Percentiles rank a stretch among this genome's conserved stretches.
Evolutionary conservation across 495 filamentous ascomycete genomes (phyloP).

Genomic region (Ramalina intermedia): DNA sequence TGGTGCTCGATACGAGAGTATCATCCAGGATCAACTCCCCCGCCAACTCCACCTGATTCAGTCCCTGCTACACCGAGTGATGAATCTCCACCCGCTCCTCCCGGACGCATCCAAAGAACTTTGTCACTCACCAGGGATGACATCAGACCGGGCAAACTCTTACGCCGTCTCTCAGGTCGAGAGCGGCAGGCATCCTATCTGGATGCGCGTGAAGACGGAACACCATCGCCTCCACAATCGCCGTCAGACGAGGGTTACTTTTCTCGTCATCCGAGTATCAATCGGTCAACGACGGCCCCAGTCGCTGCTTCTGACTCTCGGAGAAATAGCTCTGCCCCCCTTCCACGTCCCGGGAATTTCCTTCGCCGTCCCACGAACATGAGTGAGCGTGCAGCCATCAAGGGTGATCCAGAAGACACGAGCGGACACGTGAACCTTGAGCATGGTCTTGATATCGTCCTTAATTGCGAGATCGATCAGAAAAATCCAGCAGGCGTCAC

Average conservation of each 20-base stretch:
- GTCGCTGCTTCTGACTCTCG: not conserved
- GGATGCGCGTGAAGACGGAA: constrained; percentile 28
- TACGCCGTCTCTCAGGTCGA: constrained; percentile 38
- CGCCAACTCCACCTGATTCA: constrained; percentile 40
- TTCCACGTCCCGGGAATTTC: constrained; percentile 37
- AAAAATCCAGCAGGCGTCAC: constrained; percentile 82
- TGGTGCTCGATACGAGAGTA: constrained; percentile 84
- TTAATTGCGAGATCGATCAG: constrained; percentile 77
- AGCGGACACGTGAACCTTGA: constrained; percentile 45
- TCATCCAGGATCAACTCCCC: constrained; percentile 57
- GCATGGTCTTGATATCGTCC: constrained; percentile 64
- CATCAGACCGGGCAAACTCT: constrained; percentile 31
- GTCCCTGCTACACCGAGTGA: constrained; percentile 16
- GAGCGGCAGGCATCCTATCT: constrained; percentile 19
- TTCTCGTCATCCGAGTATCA: constrained; percentile 3
- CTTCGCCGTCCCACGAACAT: constrained; percentile 60
- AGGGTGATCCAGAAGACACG: constrained; percentile 20
- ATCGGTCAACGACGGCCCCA: constrained; percentile 8
- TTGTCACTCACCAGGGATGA: constrained; percentile 49
- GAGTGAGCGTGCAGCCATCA: constrained; percentile 39
- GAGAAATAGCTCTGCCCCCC: constrained; percentile 11
- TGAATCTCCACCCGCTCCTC: constrained; percentile 31
- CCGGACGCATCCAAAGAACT: constrained; percentile 36
- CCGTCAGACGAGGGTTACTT: constrained; percentile 28
- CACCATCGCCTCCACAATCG: constrained; percentile 14